Evolutionary conservation across 345 rosid genomes (phyloP).

Genomic region (Hypericum androsaemum): DNA sequence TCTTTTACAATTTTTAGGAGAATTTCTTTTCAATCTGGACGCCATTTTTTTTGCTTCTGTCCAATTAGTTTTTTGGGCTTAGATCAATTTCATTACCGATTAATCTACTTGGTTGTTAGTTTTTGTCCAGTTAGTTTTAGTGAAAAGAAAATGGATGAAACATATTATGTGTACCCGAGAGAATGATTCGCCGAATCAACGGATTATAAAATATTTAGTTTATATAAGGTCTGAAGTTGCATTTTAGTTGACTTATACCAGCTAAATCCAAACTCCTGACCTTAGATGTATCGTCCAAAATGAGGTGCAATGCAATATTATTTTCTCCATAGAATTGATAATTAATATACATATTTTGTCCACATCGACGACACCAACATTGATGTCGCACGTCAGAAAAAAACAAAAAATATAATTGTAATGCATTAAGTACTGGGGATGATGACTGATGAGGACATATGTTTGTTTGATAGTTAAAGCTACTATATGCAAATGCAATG

Average conservation of each 20-base stretch:
- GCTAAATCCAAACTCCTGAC: background rate
- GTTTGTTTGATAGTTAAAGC: constrained; percentile 31
- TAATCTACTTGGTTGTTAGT: no score
- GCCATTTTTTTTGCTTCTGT: no score
- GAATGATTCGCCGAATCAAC: no score
- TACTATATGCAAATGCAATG: constrained; percentile 9
- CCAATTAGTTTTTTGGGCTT: no score
- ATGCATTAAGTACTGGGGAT: constrained; percentile 5
- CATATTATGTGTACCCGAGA: no score
- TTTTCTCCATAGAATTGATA: background rate
- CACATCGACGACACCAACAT: constrained; percentile 17
- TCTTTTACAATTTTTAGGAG: no score
- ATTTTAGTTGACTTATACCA: background rate
- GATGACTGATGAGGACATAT: constrained; percentile 44
- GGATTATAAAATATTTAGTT: no score
- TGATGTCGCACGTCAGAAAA: constrained; percentile 2
- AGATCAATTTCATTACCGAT: no score
- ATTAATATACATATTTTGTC: constrained; percentile 12
- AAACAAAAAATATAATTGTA: background rate
- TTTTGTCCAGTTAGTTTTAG: no score
- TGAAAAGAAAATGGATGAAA: no score
- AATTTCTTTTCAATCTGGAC: no score
- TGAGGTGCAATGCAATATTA: background rate
- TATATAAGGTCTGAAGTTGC: no score
- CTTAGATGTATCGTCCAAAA: constrained; percentile 7